Base-by-base conservation (phyloP, 2,329 filamentous ascomycete species). In the Ilyonectria mors-panacis region DNA sequence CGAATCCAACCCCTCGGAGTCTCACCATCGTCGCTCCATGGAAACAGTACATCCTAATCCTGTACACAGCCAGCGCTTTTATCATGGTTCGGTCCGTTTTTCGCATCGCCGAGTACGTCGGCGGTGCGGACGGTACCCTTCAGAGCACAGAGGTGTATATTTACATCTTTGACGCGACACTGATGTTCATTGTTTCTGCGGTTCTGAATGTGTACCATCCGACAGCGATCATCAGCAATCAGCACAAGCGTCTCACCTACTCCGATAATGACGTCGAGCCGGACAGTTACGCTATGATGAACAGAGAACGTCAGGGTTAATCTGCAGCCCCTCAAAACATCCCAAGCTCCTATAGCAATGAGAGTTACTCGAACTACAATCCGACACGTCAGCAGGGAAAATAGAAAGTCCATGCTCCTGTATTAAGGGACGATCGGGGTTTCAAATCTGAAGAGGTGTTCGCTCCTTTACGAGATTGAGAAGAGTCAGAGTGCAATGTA, bases 21-120 rank as follows among this genome's bases (percentile, higher is more conserved):
- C 59, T 55, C 19, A 59, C 35, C 2, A 19, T 61, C 12, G 15
- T 48, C 5, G 59, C 71, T n/a, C 82, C 67, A 53, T 75, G 61
- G 78, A 75, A 37, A 77, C 78, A 60, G 57, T 59, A 70, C 42
- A 61, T 76, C 26, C 48, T 54, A 4, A 44, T 68, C 0, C 45
- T 75, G 2, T 72, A 76, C 33, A 37, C 56, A 3, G 55, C 67
- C 10, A 72, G 71, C 42, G 54, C 66, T 0, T 70, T 81, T n/a
- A 82, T 85, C 47, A 77, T 81, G 58, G 65, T 83, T 13, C 73
- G 83, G 28, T 81, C 79, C 10, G 57, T 82, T 10, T 81, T 82
- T 53, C 77, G 82, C 35, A 75, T 80, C 7, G 70, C 82, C 12
- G 83, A 85, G 71, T 84, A 82, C 65, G 71, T 72, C 1, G 69